Conservation (phyloP, 768 basidiomycete genomes). For the Agrocybe praecox region DNA sequence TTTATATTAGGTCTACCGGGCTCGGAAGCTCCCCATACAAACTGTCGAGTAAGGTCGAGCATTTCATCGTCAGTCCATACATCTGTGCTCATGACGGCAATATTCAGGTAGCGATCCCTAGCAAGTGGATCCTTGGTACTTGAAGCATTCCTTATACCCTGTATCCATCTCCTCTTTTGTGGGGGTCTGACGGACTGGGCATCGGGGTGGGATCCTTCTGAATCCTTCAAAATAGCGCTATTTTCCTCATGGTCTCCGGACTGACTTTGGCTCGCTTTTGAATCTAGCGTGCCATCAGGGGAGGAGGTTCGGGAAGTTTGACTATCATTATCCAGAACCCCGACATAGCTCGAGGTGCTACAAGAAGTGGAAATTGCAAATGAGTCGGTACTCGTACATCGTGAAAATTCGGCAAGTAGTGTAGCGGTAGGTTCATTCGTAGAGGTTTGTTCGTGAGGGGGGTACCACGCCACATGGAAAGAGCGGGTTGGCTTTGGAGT, state of each 20-base stretch:
- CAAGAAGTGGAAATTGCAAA: not conserved
- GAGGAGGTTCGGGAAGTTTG: not conserved
- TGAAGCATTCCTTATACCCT: not conserved
- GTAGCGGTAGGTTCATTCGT: not conserved
- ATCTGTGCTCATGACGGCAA: slow-evolving; percentile 1
- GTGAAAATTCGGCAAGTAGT: not conserved
- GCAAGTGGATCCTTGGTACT: not conserved
- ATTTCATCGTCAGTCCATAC: slow-evolving; percentile 15
- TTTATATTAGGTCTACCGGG: not conserved
- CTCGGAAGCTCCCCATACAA: slow-evolving; percentile 17
- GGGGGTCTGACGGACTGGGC: not conserved
- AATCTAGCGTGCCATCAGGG: not conserved
- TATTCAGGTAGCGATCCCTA: not conserved
- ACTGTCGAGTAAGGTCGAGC: slow-evolving; percentile 13
- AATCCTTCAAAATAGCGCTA: not conserved
- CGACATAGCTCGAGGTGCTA: not conserved
- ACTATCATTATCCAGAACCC: not conserved
- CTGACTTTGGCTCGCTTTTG: not conserved
- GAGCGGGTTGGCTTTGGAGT: slow-evolving; percentile 13
- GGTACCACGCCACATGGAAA: slow-evolving; percentile 9
- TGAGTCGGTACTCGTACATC: not conserved
- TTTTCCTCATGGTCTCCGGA: not conserved
- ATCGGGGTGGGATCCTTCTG: not conserved
- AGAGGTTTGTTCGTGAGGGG: not conserved
- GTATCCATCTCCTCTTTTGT: not conserved